These are phyloP conservation scores for Smittium mucronatum DNA, from an alignment of 371 early-diverging fungal species.

Conservation along the genomic window DNA sequence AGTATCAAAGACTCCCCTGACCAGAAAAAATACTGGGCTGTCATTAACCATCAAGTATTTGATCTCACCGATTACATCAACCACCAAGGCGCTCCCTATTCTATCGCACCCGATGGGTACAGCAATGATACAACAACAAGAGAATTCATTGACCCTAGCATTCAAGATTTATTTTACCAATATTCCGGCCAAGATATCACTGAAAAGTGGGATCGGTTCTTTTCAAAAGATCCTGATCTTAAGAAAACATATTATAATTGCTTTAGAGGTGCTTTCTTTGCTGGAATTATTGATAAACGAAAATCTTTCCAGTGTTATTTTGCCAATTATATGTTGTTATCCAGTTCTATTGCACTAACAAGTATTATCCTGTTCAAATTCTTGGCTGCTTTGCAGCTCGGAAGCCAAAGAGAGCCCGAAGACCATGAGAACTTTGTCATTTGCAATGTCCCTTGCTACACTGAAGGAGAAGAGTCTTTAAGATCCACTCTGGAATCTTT, in stretches of 20 bases:
- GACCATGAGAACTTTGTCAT: constrained; percentile 85
- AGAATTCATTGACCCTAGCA: constrained; percentile 36
- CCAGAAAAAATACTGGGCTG: constrained; percentile 42
- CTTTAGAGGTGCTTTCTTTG: constrained; percentile 71
- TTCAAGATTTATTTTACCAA: constrained; percentile 55
- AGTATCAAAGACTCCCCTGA: constrained; percentile 33
- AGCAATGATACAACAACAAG: constrained; percentile 50
- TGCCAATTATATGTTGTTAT: constrained; percentile 75
- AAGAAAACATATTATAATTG: constrained; percentile 46
- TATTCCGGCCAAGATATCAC: constrained; percentile 54
- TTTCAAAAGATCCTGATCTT: constrained; percentile 23
- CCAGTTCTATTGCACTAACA: constrained; percentile 62
- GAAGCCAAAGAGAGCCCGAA: constrained; percentile 58
- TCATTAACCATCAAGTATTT: constrained; percentile 58
- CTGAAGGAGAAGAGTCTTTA: constrained; percentile 86
- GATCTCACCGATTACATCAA: constrained; percentile 61
- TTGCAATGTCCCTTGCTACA: constrained; percentile 90
- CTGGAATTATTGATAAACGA: constrained; percentile 77
- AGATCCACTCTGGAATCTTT: constrained; percentile 87
- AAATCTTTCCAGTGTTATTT: constrained; percentile 68
- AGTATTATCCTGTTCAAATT: constrained; percentile 84
- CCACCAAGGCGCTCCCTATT: constrained; percentile 33
- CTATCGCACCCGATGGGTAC: constrained; percentile 39
- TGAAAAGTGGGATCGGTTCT: constrained; percentile 40
- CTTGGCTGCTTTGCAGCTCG: constrained; percentile 78